Base-by-base conservation (phyloP, 352 stramenopile genomes). In the Aphanomyces stellatus region DNA sequence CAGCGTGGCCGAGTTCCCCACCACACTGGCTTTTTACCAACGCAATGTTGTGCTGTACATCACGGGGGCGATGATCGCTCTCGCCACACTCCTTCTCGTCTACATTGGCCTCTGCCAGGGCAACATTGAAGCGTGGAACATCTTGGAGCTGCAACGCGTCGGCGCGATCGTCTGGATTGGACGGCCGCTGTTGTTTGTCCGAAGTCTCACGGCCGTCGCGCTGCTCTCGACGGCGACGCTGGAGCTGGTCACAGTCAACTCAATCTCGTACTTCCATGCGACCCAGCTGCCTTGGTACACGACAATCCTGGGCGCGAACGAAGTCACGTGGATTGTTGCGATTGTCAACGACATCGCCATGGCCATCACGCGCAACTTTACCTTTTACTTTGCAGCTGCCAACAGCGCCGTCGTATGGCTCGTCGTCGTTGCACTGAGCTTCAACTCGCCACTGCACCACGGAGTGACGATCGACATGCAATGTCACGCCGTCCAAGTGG, bases 141-240 rank as follows among this genome's bases (percentile, higher is more conserved):
- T 65, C 15, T 34, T 65, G 15, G 57, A 65, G n/a, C 43, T 65
- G 10, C 22, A 25, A 10, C 57, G 57, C 15, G 57, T 65, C 4
- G 57, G 57, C 22, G 57, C 15, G 7, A 65, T 65, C 22, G 43
- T 65, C 1, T 65, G 57, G 57, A 35, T 65, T 1, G 57, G 57
- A 1, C 57, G 57, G 19, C 57, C 57, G 27, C 57, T 65, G 2
- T 19, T 65, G 40, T 22, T 65, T 1, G 27, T 65, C 17, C 57
- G 57, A 11, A 41, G 57, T 27, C 30, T 53, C 25, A 65, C 57
- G 22, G 57, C 57, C 17, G 17, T 65, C n/a, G 25, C 10, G 1
- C 25, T 65, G 6, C 35, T 65, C 1, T 65, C 57, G 13, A 65
- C 57, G 28, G 57, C 1, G 10, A 42, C 35, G 6, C 24, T 65